Evolutionary conservation across 2,329 filamentous ascomycete species (phyloP), one percentile per base, ranked within the genome.

Genomic region (Aureobasidium sp.): DNA sequence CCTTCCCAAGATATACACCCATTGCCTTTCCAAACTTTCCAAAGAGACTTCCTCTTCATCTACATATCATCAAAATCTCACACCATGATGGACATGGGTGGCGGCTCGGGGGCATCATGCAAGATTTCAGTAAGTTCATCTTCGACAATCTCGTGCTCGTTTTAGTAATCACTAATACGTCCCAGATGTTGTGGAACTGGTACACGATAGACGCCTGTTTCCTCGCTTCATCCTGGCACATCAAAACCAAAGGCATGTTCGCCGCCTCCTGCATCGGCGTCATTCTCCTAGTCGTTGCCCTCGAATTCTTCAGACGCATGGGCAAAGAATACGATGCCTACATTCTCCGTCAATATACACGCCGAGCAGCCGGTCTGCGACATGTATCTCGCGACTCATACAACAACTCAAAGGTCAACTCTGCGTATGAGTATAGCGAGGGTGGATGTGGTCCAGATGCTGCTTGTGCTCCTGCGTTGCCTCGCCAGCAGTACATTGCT

Each of bases 141-240:
- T 21, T 21, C 21, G 21, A 16, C 13, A 30, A 15, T 6, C 41
- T 37, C 11, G 2, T 29, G 37, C 42, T 13, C n/a, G 5, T 9
- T 15, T 27, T 3, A 2, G n/a, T 3, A 8, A 42, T 2, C 49
- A 3, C 15, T 41, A n/a, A 57, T 39, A 45, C 1, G n/a, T 2
- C 1, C 8, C 15, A 89, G 86, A 91, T 91, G 88, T 77, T 90
- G 42, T 90, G 88, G 87, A 91, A 91, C 73, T 90, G 87, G 86
- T 80, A 88, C 72, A 87, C 86, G 3, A 77, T 89, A 70, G 85
- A 88, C 70, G 75, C 86, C 21, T 90, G 78, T 75, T 93, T 94
- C 79, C 81, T 94, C 69, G 76, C 87, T 27, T 68, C 71, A 8
- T 78, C 80, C 27, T 94, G 90, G 89, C 85, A 85, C 69, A 82